These are phyloP conservation scores for Maudiozyma bulderi DNA, from an alignment of 805 yeast genomes.

Conservation along the genomic window DNA sequence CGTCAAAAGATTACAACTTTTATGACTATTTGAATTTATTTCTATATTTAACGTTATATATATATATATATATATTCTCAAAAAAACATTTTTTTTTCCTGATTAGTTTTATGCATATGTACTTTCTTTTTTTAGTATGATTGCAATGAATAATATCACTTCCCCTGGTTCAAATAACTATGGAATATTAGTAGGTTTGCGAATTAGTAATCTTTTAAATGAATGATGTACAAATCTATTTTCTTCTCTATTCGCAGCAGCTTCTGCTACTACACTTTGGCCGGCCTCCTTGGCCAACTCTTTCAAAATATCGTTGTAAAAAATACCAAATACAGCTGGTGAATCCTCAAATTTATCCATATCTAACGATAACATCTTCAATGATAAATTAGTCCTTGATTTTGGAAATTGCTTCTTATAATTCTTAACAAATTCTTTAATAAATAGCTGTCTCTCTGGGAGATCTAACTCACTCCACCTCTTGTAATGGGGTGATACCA, in stretches of 20 bases:
- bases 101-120: not conserved
- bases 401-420: slow-evolving; percentile 23
- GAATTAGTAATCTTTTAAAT: slow-evolving; percentile 6
- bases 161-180: not conserved
- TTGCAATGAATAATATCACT: too few species aligned
- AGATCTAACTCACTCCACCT: slow-evolving; percentile 20
- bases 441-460: slow-evolving; percentile 20
- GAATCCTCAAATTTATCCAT: slow-evolving; percentile 20
- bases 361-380: slow-evolving; percentile 16
- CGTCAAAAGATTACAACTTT: not conserved
- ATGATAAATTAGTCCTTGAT: slow-evolving; percentile 24
- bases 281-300: not conserved
- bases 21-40: not conserved
- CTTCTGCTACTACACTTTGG: not conserved
- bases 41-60: not conserved
- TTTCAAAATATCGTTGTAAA: slow-evolving; percentile 26
- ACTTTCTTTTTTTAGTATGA: too few species aligned
- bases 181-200: not conserved
- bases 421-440: slow-evolving; percentile 17
- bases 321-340: slow-evolving; percentile 26
- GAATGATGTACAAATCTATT: slow-evolving; percentile 7
- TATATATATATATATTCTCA: not conserved
- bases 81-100: not conserved
- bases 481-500: slow-evolving; percentile 6
- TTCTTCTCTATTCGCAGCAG: not conserved